These are phyloP conservation scores for Dactylorhiza incarnata DNA, from an alignment of 106 monocot genomes.

Conservation along the genomic window DNA sequence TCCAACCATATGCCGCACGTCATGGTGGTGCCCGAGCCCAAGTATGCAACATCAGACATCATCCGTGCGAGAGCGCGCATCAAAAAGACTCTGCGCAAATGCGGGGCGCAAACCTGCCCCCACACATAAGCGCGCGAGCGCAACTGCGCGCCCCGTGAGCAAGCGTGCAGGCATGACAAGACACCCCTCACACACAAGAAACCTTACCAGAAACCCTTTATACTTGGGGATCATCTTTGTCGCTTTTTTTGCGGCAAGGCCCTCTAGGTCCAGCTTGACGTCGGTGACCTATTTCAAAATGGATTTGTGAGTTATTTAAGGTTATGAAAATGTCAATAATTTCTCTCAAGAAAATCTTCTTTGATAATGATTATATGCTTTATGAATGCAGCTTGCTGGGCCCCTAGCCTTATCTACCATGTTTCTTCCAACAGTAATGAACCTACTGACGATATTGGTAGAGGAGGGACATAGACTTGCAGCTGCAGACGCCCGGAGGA, in stretches of 20 bases:
- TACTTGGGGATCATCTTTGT: slow-evolving; percentile 78
- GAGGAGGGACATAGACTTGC: slow-evolving; percentile 61
- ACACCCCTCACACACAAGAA: no score
- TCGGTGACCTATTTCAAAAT: slow-evolving; percentile 68
- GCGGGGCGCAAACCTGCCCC: no score
- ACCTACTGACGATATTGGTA: slow-evolving; percentile 76
- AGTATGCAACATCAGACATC: no score
- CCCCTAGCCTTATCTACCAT: slow-evolving; percentile 70
- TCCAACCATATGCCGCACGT: no score
- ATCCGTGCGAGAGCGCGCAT: no score
- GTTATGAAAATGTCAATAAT: neutral
- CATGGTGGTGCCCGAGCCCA: no score
- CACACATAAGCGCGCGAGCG: no score
- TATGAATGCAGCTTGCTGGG: slow-evolving; percentile 59
- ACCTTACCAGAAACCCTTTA: slow-evolving; percentile 86
- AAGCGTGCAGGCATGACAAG: no score
- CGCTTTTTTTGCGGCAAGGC: slow-evolving; percentile 71
- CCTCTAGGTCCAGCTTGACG: slow-evolving; percentile 94
- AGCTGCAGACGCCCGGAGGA: slow-evolving; percentile 26
- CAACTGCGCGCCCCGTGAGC: no score
- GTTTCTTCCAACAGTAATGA: slow-evolving; percentile 90
- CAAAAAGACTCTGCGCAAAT: no score
- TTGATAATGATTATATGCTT: neutral
- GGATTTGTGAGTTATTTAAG: slow-evolving; percentile 59
- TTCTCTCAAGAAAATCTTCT: neutral